phyloP scores from a whole-genome alignment of 164 flowering plant genomes.

The Stephania cephalantha region DNA sequence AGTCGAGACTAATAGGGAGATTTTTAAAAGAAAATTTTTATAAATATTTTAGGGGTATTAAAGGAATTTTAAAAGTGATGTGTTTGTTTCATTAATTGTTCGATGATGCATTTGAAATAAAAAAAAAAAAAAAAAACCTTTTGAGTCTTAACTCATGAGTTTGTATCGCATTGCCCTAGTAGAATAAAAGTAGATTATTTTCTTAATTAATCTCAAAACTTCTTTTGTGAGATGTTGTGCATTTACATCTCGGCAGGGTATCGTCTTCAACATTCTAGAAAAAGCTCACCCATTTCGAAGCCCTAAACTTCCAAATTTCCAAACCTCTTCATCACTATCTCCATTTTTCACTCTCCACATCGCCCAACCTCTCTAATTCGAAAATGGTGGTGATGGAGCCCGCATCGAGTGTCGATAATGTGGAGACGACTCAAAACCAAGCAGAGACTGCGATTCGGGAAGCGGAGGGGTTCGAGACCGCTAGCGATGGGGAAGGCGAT shows the following conservation, averaged over 20 bases:
- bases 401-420: slow-evolving; percentile 8
- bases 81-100: too few relatives aligned
- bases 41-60: too few relatives aligned
- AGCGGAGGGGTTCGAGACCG: slow-evolving; percentile 62
- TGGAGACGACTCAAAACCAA: not conserved
- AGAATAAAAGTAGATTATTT: too few relatives aligned
- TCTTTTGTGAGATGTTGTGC: not conserved
- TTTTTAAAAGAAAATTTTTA: too few relatives aligned
- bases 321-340: not conserved
- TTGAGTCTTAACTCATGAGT: too few relatives aligned
- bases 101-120: too few relatives aligned
- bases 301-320: not conserved
- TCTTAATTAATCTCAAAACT: not conserved
- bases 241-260: too few relatives aligned
- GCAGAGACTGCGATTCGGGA: slow-evolving; percentile 4
- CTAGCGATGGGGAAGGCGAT: slow-evolving; percentile 47
- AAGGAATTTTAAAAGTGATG: too few relatives aligned
- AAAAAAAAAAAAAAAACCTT: too few relatives aligned
- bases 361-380: not conserved
- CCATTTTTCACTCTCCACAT: not conserved
- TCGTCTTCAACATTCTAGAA: not conserved
- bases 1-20: too few relatives aligned
- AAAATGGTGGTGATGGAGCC: slow-evolving; percentile 37
- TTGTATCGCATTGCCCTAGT: too few relatives aligned
- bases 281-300: not conserved